These are phyloP conservation scores for Corynascus novoguineensis DNA, from an alignment of 495 filamentous ascomycete genomes.

Conservation along the genomic window DNA sequence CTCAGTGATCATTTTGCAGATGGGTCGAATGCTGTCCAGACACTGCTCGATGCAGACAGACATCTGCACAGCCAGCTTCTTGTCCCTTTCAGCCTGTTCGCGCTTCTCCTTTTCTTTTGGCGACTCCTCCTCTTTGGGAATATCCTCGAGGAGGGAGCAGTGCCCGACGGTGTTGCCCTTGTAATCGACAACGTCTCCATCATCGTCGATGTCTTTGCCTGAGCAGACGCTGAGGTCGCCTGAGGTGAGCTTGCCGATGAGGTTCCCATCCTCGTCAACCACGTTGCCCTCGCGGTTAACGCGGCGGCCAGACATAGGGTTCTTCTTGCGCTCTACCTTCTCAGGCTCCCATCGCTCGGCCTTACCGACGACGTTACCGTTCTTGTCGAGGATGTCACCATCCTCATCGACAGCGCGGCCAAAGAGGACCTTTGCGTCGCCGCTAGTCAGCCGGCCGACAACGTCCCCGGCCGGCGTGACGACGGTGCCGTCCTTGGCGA, in stretches of 20 bases:
- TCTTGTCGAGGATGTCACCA: slow-evolving; percentile 74
- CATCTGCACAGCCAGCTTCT: slow-evolving; percentile 75
- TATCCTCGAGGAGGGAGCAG: slow-evolving; percentile 70
- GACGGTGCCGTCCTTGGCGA: slow-evolving; percentile 73
- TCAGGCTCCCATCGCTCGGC: slow-evolving; percentile 80
- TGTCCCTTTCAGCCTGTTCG: slow-evolving; percentile 59
- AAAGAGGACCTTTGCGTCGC: slow-evolving; percentile 63
- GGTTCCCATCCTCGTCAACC: slow-evolving; percentile 70
- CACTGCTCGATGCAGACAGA: slow-evolving; percentile 66
- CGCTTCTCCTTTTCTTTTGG: slow-evolving; percentile 50
- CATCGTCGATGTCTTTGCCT: slow-evolving; percentile 78
- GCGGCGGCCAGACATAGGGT: slow-evolving; percentile 63
- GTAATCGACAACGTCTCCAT: slow-evolving; percentile 76
- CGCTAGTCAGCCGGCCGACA: slow-evolving; percentile 67
- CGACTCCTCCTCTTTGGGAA: slow-evolving; percentile 43
- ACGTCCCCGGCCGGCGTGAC: slow-evolving; percentile 55
- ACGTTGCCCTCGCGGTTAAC: slow-evolving; percentile 83
- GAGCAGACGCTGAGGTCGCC: slow-evolving; percentile 64
- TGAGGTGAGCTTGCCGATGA: slow-evolving; percentile 72
- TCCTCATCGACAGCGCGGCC: slow-evolving; percentile 78
- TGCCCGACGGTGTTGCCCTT: slow-evolving; percentile 79
- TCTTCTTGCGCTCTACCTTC: slow-evolving; percentile 57
- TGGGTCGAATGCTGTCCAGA: slow-evolving; percentile 73
- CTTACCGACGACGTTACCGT: slow-evolving; percentile 74
- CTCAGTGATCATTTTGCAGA: slow-evolving; percentile 82